These are phyloP conservation scores for Kazachstania africana DNA, from an alignment of 805 yeast genomes.

Conservation along the genomic window DNA sequence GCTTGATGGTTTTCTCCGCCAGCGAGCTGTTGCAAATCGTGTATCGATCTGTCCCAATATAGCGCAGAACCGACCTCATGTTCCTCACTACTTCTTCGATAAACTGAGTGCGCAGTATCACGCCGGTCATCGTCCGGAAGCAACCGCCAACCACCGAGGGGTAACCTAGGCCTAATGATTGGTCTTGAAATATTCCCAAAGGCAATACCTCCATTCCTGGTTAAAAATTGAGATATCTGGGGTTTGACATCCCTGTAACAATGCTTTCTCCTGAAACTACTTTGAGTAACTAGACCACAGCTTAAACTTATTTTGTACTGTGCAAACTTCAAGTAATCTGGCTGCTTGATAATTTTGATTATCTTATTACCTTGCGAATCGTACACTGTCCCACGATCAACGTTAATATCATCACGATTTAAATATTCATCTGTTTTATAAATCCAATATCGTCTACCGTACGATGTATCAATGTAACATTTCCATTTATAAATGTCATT, in stretches of 20 bases:
- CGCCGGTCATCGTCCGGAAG: constrained; percentile 18
- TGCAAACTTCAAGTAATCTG: constrained; percentile 29
- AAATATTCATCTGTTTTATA: constrained; percentile 33
- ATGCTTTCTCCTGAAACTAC: constrained; percentile 17
- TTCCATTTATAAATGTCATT: constrained; percentile 20
- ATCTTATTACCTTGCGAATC: constrained; percentile 58
- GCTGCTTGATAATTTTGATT: constrained; percentile 28
- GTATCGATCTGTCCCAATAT: constrained; percentile 27
- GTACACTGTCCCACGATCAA: constrained; percentile 31
- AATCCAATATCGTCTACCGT: constrained; percentile 75
- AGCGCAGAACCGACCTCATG: constrained; percentile 7
- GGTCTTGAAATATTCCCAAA: constrained; percentile 15
- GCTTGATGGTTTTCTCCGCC: background rate
- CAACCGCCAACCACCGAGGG: constrained; percentile 27
- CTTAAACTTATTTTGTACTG: constrained; percentile 31
- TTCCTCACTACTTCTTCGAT: no score
- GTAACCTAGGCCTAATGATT: constrained; percentile 18
- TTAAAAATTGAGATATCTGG: constrained; percentile 24
- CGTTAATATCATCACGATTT: constrained; percentile 26
- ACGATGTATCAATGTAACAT: constrained; percentile 28
- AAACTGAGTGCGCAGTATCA: no score
- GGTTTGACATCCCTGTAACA: constrained; percentile 24
- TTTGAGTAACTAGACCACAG: constrained; percentile 24
- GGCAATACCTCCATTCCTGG: constrained; percentile 22
- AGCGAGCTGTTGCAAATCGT: constrained; percentile 8